These are phyloP conservation scores for Psilocybe subaeruginosa DNA, from an alignment of 768 basidiomycete species.

Conservation along the genomic window DNA sequence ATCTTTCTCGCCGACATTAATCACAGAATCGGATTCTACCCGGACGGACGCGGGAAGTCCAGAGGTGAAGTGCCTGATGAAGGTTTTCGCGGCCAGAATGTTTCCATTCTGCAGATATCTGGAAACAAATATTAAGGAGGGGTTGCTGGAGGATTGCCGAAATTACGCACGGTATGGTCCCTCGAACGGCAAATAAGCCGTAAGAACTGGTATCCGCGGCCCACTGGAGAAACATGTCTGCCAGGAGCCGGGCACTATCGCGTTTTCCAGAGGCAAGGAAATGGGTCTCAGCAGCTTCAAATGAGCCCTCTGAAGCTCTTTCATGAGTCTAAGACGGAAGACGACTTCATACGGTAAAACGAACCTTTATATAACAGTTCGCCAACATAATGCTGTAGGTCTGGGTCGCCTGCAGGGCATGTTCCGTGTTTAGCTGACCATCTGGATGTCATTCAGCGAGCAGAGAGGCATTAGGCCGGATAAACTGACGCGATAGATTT, in stretches of 20 bases:
- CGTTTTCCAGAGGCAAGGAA: conserved; percentile 85
- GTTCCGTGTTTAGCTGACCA: conserved; percentile 83
- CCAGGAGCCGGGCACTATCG: conserved; percentile 85
- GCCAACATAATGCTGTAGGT: conserved; percentile 88
- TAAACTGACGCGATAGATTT: conserved; percentile 75
- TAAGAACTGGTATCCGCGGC: conserved; percentile 47
- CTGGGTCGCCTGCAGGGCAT: conserved; percentile 88
- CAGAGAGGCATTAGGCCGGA: conserved; percentile 5
- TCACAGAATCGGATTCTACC: conserved; percentile 42
- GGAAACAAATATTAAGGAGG: conserved; percentile 6
- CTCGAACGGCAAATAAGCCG: conserved; percentile 83
- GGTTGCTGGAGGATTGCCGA: background rate
- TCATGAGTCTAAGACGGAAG: background rate
- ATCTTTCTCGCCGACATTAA: conserved; percentile 49
- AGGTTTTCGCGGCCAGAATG: conserved; percentile 91
- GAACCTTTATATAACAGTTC: conserved; percentile 85
- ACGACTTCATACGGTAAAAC: conserved; percentile 1
- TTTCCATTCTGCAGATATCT: conserved; percentile 87
- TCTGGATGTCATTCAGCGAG: conserved; percentile 42
- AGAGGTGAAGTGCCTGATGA: conserved; percentile 80
- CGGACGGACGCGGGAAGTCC: conserved; percentile 56
- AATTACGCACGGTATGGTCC: conserved; percentile 78
- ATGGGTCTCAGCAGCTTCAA: conserved; percentile 78
- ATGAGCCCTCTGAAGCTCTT: conserved; percentile 63
- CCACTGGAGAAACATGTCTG: conserved; percentile 90